A percentile compares a stretch with the other conserved stretches of the same genome.
These are phyloP conservation scores for Mycena albidolilacea DNA, from an alignment of 768 basidiomycete genomes.

Conservation along the genomic window DNA sequence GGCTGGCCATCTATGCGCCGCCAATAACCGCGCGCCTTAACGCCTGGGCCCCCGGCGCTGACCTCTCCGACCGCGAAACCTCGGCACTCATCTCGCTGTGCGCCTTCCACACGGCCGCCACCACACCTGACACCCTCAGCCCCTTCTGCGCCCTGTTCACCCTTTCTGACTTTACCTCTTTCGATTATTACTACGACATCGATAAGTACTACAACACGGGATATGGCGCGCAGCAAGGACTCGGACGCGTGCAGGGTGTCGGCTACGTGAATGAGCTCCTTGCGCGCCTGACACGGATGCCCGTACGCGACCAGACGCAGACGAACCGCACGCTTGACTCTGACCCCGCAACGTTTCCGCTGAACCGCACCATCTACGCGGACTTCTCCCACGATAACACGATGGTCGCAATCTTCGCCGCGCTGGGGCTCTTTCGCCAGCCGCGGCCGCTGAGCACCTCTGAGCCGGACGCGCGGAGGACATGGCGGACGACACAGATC, in stretches of 20 bases:
- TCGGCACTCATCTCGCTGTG: constrained; percentile 80
- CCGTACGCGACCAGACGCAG: constrained; percentile 79
- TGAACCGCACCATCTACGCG: constrained; percentile 74
- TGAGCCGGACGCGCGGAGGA: constrained; percentile 50
- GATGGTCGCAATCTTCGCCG: constrained; percentile 84
- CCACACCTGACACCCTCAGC: constrained; percentile 52
- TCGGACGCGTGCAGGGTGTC: constrained; percentile 86
- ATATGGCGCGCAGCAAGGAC: constrained; percentile 79
- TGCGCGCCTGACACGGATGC: constrained; percentile 77
- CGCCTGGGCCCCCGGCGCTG: constrained; percentile 71
- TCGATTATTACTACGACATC: constrained; percentile 81
- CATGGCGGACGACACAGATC: constrained; percentile 71
- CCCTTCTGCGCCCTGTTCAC: constrained; percentile 85
- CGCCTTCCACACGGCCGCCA: constrained; percentile 79
- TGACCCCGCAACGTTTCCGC: constrained; percentile 78
- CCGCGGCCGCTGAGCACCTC: constrained; percentile 41
- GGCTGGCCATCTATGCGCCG: constrained; percentile 70
- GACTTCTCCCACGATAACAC: constrained; percentile 93
- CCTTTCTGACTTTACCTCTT: constrained; percentile 71
- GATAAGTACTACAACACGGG: constrained; percentile 87
- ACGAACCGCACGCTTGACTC: constrained; percentile 82
- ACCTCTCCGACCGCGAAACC: constrained; percentile 69
- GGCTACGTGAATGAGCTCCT: constrained; percentile 94
- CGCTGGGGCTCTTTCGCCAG: constrained; percentile 68
- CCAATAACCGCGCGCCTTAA: constrained; percentile 75